These are phyloP conservation scores for Pyricularia grisea DNA, from an alignment of 2,329 filamentous ascomycete genomes.

Conservation along the genomic window DNA sequence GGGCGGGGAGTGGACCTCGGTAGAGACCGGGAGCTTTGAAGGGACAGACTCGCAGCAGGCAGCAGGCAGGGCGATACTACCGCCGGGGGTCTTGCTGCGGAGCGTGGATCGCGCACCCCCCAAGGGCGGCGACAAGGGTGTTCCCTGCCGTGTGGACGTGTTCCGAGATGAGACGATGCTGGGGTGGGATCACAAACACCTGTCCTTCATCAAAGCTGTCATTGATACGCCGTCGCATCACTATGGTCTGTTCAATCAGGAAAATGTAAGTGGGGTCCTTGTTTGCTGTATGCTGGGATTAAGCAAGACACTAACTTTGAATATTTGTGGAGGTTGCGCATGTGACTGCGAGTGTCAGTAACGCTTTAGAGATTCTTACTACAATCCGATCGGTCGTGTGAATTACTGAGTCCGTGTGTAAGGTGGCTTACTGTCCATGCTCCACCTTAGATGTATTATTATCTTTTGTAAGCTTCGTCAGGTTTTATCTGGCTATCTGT, in stretches of 20 bases:
- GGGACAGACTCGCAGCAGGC: neutral
- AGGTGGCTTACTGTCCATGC: too few relatives aligned
- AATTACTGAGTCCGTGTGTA: too few relatives aligned
- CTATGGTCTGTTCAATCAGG: neutral
- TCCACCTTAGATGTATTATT: too few relatives aligned
- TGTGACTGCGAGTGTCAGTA: neutral
- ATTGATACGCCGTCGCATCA: neutral
- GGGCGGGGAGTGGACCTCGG: neutral
- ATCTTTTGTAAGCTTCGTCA: neutral
- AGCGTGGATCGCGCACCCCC: neutral
- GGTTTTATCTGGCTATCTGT: too few relatives aligned
- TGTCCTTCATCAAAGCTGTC: neutral
- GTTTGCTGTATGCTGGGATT: neutral
- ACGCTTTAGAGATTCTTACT: neutral
- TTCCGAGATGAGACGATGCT: neutral
- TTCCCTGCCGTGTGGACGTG: neutral
- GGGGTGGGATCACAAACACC: neutral
- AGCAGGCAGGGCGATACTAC: neutral
- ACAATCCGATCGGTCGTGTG: neutral
- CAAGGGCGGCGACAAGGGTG: neutral
- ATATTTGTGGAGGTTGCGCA: neutral
- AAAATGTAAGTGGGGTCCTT: neutral
- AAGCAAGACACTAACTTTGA: neutral
- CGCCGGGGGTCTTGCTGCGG: neutral
- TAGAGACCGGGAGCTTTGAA: neutral